phyloP scores from a whole-genome alignment of 371 early-diverging fungal genomes.

The Neoconidiobolus thromboides region DNA sequence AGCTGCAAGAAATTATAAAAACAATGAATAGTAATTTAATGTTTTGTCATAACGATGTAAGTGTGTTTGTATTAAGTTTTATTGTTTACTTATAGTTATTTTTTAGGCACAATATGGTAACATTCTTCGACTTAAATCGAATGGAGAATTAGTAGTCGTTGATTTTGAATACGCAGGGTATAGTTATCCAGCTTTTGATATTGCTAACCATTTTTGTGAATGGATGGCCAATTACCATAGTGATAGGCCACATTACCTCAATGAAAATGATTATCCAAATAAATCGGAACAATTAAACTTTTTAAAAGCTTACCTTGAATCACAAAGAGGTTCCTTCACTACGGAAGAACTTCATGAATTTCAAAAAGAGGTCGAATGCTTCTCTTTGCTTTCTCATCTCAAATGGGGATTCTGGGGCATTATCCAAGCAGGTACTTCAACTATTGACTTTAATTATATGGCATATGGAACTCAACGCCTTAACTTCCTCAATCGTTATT shows the following conservation, averaged over 20 bases:
- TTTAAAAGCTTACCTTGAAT: conserved; percentile 39
- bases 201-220: conserved; percentile 81
- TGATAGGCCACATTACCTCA: conserved; percentile 23
- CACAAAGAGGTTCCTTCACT: conserved; percentile 11
- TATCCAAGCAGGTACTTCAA: conserved; percentile 49
- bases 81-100: no score
- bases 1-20: not conserved
- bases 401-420: conserved; percentile 75
- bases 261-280: conserved; percentile 30
- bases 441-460: conserved; percentile 68
- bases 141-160: conserved; percentile 40
- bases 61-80: no score
- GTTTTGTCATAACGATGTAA: conserved; percentile 57
- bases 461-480: conserved; percentile 45
- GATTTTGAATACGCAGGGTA: conserved; percentile 81
- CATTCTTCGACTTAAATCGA: conserved; percentile 29
- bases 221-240: conserved; percentile 70
- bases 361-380: conserved; percentile 17
- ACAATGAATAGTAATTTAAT: conserved; percentile 33
- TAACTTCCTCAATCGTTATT: not conserved
- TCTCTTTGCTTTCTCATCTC: conserved; percentile 43
- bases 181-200: conserved; percentile 61
- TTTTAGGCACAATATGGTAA: conserved; percentile 53
- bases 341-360: conserved; percentile 5
- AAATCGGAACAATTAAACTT: conserved; percentile 31